phyloP scores from a whole-genome alignment of 495 filamentous ascomycete species.

The Pseudevernia furfuracea region DNA sequence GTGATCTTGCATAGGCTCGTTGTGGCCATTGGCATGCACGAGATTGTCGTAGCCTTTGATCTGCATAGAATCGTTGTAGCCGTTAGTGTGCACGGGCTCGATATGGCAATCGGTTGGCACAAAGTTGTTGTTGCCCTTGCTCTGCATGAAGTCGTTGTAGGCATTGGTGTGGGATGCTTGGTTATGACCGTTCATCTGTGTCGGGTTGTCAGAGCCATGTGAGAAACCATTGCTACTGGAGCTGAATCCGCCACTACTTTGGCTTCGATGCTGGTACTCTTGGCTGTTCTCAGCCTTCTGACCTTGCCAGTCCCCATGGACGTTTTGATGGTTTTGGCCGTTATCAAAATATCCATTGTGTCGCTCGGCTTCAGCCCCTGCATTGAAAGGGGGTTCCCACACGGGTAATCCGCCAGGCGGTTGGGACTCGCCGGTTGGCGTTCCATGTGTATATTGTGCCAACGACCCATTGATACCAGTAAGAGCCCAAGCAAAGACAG shows the following conservation, averaged over 20 bases:
- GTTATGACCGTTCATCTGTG: background rate
- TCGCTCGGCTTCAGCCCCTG: constrained; percentile 10
- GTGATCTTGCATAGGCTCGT: background rate
- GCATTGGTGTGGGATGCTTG: background rate
- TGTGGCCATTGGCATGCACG: background rate
- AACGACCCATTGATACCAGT: constrained; percentile 74
- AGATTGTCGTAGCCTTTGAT: background rate
- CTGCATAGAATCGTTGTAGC: background rate
- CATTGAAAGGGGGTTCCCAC: constrained; percentile 37
- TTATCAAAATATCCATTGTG: constrained; percentile 1
- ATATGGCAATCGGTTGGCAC: background rate
- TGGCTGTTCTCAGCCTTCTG: background rate
- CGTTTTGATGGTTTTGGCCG: background rate
- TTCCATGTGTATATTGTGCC: constrained; percentile 55
- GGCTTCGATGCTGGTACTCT: background rate
- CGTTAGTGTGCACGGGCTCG: background rate
- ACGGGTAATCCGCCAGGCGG: constrained; percentile 50
- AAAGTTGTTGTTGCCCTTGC: background rate
- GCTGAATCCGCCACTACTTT: background rate
- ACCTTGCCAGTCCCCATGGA: background rate
- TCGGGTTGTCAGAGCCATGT: background rate
- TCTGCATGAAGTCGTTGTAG: background rate
- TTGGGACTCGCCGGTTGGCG: constrained; percentile 50
- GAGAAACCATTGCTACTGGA: background rate
- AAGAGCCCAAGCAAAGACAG: constrained; percentile 75